A percentile compares a stretch with the other conserved stretches of the same genome.
phyloP scores from a whole-genome alignment of 1,139 yeast genomes.

The Candida pseudocylindracea region DNA sequence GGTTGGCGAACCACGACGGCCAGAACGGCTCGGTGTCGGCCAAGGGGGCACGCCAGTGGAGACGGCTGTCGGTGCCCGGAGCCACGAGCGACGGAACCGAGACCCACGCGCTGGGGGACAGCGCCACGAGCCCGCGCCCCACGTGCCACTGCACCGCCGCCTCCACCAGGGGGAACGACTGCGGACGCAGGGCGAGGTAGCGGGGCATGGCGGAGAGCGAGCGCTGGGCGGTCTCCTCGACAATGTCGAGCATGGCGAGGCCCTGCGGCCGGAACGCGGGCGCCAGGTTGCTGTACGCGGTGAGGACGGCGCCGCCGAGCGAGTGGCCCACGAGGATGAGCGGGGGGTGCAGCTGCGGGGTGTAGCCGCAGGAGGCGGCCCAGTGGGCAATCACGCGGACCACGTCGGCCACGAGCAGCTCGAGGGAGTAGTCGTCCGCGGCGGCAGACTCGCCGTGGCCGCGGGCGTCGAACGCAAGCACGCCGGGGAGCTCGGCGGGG shows the following conservation, averaged over 20 bases:
- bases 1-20: slow-evolving; percentile 58
- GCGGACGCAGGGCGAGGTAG: slow-evolving; percentile 43
- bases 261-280: slow-evolving; percentile 14
- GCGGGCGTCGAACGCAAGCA: slow-evolving; percentile 54
- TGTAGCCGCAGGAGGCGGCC: slow-evolving; percentile 18
- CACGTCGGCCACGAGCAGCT: slow-evolving; percentile 35
- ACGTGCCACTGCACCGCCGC: slow-evolving; percentile 78
- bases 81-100: slow-evolving; percentile 17
- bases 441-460: slow-evolving; percentile 51
- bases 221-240: slow-evolving; percentile 73
- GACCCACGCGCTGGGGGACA: slow-evolving; percentile 38
- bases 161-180: slow-evolving; percentile 21
- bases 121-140: slow-evolving; percentile 25
- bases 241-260: slow-evolving; percentile 65
- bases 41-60: slow-evolving; percentile 46
- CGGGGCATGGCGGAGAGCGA: slow-evolving; percentile 45
- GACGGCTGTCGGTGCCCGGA: slow-evolving; percentile 3
- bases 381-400: slow-evolving; percentile 1
- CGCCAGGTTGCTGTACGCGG: slow-evolving; percentile 15
- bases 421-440: slow-evolving; percentile 20
- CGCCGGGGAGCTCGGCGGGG: slow-evolving; percentile 18
- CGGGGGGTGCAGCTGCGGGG: slow-evolving; percentile 5
- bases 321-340: slow-evolving; percentile 66
- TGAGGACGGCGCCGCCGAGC: slow-evolving; percentile 71
- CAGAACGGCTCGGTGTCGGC: slow-evolving; percentile 41